These are phyloP conservation scores for Phytophthora foliorum DNA, from an alignment of 352 stramenopile species.

Conservation along the genomic window DNA sequence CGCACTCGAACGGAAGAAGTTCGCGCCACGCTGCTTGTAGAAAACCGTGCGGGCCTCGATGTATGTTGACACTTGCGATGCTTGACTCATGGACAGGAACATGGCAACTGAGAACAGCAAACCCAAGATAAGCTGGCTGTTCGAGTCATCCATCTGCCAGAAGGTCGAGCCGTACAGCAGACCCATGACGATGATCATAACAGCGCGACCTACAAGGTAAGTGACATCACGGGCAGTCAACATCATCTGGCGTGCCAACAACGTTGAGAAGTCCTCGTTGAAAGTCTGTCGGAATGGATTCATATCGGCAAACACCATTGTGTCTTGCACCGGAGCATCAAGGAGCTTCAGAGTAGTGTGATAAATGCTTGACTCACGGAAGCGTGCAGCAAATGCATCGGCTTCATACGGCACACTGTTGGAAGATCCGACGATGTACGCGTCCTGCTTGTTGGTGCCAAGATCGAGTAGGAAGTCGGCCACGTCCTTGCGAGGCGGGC, in stretches of 20 bases:
- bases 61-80: slow-evolving; percentile 82
- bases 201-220: slow-evolving; percentile 52
- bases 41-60: slow-evolving; percentile 80
- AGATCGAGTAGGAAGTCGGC: slow-evolving; percentile 34
- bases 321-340: slow-evolving; percentile 42
- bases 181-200: slow-evolving; percentile 74
- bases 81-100: slow-evolving; percentile 86
- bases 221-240: slow-evolving; percentile 71
- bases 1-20: slow-evolving; percentile 90
- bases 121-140: slow-evolving; percentile 74
- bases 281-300: slow-evolving; percentile 61
- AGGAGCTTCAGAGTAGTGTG: slow-evolving; percentile 53
- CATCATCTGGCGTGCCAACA: slow-evolving; percentile 66
- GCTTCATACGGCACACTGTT: slow-evolving; percentile 33
- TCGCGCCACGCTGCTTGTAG: slow-evolving; percentile 91
- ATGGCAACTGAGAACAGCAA: slow-evolving; percentile 91
- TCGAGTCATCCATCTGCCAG: slow-evolving; percentile 67
- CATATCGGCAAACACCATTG: slow-evolving; percentile 20
- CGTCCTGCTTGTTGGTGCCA: slow-evolving; percentile 30
- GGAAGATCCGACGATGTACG: slow-evolving; percentile 13
- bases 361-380: slow-evolving; percentile 59
- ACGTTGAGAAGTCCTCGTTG: slow-evolving; percentile 44
- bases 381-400: slow-evolving; percentile 56
- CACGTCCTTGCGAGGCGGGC: slow-evolving; percentile 31
- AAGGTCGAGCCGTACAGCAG: slow-evolving; percentile 76